A percentile compares a stretch with the other conserved stretches of the same genome.
phyloP scores from a whole-genome alignment of 208 protist species.

The Trypanosoma lewisi region DNA sequence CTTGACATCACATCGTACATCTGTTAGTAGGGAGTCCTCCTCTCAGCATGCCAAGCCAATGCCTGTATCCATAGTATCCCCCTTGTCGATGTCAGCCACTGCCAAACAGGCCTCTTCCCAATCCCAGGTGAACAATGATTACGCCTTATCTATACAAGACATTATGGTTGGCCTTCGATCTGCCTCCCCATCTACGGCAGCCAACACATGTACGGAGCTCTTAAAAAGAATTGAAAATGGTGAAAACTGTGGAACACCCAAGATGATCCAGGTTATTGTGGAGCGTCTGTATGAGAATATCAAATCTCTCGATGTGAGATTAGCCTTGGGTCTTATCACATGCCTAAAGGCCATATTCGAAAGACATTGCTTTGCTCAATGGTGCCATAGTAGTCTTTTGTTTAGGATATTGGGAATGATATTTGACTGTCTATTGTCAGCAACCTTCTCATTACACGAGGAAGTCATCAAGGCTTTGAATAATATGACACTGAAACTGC shows the following conservation, averaged over 20 bases:
- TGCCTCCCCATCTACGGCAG: constrained; percentile 47
- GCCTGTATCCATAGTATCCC: background rate
- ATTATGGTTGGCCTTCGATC: constrained; percentile 74
- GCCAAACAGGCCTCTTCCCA: too few species aligned
- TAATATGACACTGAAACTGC: constrained; percentile 69
- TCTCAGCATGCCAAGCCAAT: background rate
- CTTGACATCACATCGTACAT: background rate
- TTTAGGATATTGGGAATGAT: constrained; percentile 71
- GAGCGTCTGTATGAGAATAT: constrained; percentile 78
- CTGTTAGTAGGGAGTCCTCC: background rate
- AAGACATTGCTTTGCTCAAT: constrained; percentile 35
- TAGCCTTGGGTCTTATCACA: constrained; percentile 58
- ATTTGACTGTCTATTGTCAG: constrained; percentile 83
- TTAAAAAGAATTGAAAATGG: constrained; percentile 53
- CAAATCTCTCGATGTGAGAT: constrained; percentile 43
- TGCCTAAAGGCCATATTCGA: constrained; percentile 71
- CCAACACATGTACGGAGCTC: constrained; percentile 68
- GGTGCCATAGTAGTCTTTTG: constrained; percentile 71
- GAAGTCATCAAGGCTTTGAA: constrained; percentile 79
- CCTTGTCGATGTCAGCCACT: background rate
- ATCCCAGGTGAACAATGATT: constrained; percentile 26
- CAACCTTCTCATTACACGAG: constrained; percentile 73
- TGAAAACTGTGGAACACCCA: constrained; percentile 63
- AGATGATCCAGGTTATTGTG: constrained; percentile 82
- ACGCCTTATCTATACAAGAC: constrained; percentile 72